Percentiles rank a stretch among this genome's conserved stretches.
These are phyloP conservation scores for Articulospora tetracladia DNA, from an alignment of 495 filamentous ascomycete species.

Conservation along the genomic window DNA sequence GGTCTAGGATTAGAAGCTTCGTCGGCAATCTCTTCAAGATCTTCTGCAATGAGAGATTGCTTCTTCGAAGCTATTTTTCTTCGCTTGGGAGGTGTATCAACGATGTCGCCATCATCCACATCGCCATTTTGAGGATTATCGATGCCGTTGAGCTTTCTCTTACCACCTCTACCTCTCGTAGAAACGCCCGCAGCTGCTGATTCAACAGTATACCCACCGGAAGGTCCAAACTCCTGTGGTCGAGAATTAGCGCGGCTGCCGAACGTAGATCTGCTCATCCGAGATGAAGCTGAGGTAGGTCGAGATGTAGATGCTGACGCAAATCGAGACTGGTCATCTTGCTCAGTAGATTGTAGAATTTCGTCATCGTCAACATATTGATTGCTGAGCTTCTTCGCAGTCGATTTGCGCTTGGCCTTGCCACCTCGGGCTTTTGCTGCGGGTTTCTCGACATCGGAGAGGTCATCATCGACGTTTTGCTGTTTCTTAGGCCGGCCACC, in stretches of 20 bases:
- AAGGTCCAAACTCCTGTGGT: not conserved
- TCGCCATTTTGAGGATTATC: not conserved
- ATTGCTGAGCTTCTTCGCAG: not conserved
- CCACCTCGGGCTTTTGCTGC: not conserved
- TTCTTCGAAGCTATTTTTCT: not conserved
- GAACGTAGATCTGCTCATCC: not conserved
- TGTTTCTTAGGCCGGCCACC: not conserved
- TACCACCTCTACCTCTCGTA: not conserved
- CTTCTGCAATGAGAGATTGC: not conserved
- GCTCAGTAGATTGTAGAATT: constrained; percentile 15
- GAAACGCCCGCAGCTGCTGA: not conserved
- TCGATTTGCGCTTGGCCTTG: constrained; percentile 1
- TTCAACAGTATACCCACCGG: not conserved
- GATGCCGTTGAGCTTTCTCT: not conserved
- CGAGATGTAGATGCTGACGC: constrained; percentile 37
- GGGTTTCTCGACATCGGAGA: not conserved
- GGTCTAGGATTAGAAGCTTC: not conserved
- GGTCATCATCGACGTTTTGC: not conserved
- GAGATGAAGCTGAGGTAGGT: constrained; percentile 6
- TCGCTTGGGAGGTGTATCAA: not conserved
- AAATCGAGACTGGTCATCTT: constrained; percentile 48
- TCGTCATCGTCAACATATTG: constrained; percentile 26
- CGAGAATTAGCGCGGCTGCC: not conserved
- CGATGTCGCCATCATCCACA: not conserved
- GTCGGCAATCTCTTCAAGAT: not conserved